Conservation (phyloP, 1,284 basidiomycete genomes). For the Ustilago esculenta region DNA sequence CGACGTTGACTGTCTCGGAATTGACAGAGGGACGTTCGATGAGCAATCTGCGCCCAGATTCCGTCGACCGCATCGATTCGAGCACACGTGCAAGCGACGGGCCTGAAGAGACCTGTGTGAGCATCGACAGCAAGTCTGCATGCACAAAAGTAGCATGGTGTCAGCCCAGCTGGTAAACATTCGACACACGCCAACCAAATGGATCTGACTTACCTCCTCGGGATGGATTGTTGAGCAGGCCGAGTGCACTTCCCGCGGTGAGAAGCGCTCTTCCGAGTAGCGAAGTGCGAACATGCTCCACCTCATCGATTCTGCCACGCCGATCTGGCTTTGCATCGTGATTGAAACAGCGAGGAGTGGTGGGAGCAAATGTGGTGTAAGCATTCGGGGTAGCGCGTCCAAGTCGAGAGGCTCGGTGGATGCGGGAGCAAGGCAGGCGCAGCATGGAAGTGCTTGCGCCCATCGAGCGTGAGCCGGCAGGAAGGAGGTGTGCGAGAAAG, state of each 20-base stretch:
- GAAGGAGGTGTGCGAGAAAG: slow-evolving; percentile 5
- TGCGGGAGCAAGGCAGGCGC: neutral
- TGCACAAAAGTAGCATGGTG: too few relatives aligned
- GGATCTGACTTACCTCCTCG: slow-evolving; percentile 86
- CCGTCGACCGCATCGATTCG: slow-evolving; percentile 79
- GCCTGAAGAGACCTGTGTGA: slow-evolving; percentile 53
- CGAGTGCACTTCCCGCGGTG: slow-evolving; percentile 83
- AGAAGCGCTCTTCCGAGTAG: slow-evolving; percentile 72
- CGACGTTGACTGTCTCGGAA: slow-evolving; percentile 79
- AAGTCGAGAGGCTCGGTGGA: neutral
- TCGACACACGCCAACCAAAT: too few relatives aligned
- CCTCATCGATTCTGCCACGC: slow-evolving; percentile 20
- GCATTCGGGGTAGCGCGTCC: neutral
- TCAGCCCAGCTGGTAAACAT: too few relatives aligned
- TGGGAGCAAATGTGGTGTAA: slow-evolving; percentile 6
- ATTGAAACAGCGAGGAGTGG: slow-evolving; percentile 5
- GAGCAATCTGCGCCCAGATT: slow-evolving; percentile 74
- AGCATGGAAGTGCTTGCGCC: slow-evolving; percentile 24
- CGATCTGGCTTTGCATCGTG: neutral
- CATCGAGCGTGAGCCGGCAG: slow-evolving; percentile 9
- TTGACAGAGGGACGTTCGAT: slow-evolving; percentile 84
- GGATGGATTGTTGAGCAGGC: slow-evolving; percentile 82
- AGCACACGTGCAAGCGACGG: slow-evolving; percentile 82
- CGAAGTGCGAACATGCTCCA: slow-evolving; percentile 30
- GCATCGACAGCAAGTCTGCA: slow-evolving; percentile 46